Percentiles rank a stretch among this genome's conserved stretches.
These are phyloP conservation scores for Globisporangium sylvaticum DNA, from an alignment of 352 stramenopile species.

Conservation along the genomic window DNA sequence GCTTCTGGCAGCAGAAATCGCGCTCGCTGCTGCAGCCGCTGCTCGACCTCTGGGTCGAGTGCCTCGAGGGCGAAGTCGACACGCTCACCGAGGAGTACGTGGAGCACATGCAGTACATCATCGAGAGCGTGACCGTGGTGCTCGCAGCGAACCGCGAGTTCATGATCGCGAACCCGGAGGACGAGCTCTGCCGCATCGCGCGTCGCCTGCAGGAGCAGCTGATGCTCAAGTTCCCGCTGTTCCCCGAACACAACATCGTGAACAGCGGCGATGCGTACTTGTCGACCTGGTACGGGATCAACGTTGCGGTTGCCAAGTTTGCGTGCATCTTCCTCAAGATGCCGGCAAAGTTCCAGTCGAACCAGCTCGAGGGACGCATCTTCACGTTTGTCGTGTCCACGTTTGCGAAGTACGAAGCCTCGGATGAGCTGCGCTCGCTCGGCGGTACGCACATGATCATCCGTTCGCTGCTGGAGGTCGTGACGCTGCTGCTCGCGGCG, in stretches of 20 bases:
- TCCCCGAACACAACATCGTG: slow-evolving; percentile 44
- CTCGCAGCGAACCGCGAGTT: slow-evolving; percentile 41
- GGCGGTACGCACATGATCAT: slow-evolving; percentile 65
- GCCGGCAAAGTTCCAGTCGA: slow-evolving; percentile 7
- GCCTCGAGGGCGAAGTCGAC: slow-evolving; percentile 51
- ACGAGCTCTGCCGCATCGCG: slow-evolving; percentile 27
- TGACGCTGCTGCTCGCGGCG: slow-evolving; percentile 40
- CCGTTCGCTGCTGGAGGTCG: slow-evolving; percentile 49
- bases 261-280: slow-evolving; percentile 38
- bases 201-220: slow-evolving; percentile 51
- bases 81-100: slow-evolving; percentile 56
- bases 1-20: slow-evolving; percentile 74
- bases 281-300: slow-evolving; percentile 71
- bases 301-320: slow-evolving; percentile 63
- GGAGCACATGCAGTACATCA: slow-evolving; percentile 74
- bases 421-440: slow-evolving; percentile 48
- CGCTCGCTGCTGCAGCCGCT: slow-evolving; percentile 48
- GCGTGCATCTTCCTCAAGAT: slow-evolving; percentile 49
- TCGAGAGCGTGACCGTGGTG: slow-evolving; percentile 64
- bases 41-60: slow-evolving; percentile 77
- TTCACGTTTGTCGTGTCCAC: slow-evolving; percentile 51
- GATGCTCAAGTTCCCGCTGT: slow-evolving; percentile 55
- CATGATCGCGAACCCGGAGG: slow-evolving; percentile 18
- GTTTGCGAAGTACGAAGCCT: slow-evolving; percentile 60
- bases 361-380: slow-evolving; percentile 39